Base-by-base conservation (phyloP, 2,329 filamentous ascomycete species). In the Hypomyces perniciosus region DNA sequence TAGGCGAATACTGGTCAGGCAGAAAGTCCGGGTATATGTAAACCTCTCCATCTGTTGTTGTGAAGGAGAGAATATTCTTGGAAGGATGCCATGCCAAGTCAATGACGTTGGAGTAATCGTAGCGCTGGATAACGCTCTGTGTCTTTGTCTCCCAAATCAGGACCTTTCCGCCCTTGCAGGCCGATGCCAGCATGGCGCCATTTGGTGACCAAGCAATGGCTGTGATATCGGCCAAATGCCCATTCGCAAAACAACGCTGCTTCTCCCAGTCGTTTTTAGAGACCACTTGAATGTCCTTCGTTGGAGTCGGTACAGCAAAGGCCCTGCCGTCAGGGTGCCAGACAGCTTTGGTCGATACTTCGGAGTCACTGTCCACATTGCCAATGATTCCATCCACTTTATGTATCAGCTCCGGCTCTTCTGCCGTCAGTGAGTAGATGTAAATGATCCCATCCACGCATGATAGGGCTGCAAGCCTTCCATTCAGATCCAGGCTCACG, bases 261-360 rank as follows among this genome's bases (percentile, higher is more conserved):
- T 86, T 85, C 64, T 90, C 88, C 88, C 92, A 96, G 65, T 96
- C 90, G 47, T 82, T 83, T 55, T 84, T 84, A n/a, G 92, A 95
- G 50, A 96, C 80, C 37, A 96, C 81, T 62, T 95, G 86, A 29
- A 96, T 83, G 65, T 95, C 86, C 70, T 85, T 81, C 26, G 86
- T 90, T 0, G 86, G 80, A 20, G 91, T 96, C 1, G 90, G 84
- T 20, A 88, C 84, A 1, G 89, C 91, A 68, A 99, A 95, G 3
- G 91, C 89, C 58, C 89, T 82, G 20, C 93, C 92, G 65, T 97
- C 92, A 0, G 95, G 95, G 70, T 97, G 93, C 93, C 93, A 99
- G 1, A 83, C 80, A 5, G 86, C 83, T 61, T 79, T 80, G 4
- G 89, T 85, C 56, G 85, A 90, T 5, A 81, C 78, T 54, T 95